These are phyloP conservation scores for Fusarium veterinarium DNA, from an alignment of 2,329 filamentous ascomycete genomes.

Conservation along the genomic window DNA sequence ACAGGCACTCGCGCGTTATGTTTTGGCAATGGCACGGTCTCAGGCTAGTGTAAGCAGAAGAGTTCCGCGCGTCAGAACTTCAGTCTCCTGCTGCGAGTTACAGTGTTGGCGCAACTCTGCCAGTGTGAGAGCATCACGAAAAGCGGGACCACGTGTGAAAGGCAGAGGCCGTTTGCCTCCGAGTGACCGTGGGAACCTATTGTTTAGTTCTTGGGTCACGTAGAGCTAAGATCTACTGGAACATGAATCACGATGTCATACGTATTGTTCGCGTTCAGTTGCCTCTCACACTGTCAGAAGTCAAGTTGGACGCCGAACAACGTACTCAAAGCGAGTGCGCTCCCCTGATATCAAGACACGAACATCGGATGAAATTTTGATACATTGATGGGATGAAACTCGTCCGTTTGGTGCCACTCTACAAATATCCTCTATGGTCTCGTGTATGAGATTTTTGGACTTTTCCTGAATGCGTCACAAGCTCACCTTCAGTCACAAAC, in stretches of 20 bases:
- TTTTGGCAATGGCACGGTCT: not conserved
- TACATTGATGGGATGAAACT: not conserved
- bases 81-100: not conserved
- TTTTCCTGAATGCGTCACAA: too few relatives aligned
- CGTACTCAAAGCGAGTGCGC: not conserved
- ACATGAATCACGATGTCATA: not conserved
- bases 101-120: not conserved
- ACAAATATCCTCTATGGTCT: rapidly evolving
- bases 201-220: not conserved
- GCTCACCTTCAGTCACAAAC: not conserved
- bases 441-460: rapidly evolving
- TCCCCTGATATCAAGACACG: too few relatives aligned
- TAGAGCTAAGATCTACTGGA: too few relatives aligned
- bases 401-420: rapidly evolving
- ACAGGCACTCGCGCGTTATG: not conserved
- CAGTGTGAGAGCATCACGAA: not conserved
- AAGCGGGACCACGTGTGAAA: not conserved
- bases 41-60: rapidly evolving
- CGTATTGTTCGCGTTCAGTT: not conserved
- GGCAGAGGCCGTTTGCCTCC: not conserved
- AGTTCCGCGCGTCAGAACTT: not conserved
- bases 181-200: not conserved
- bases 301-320: not conserved
- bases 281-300: not conserved
- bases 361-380: not conserved